Evolutionary conservation across 257 asterid species (phyloP), one percentile per base, ranked within the genome.

Genomic region (Salvia rosmarinus): DNA sequence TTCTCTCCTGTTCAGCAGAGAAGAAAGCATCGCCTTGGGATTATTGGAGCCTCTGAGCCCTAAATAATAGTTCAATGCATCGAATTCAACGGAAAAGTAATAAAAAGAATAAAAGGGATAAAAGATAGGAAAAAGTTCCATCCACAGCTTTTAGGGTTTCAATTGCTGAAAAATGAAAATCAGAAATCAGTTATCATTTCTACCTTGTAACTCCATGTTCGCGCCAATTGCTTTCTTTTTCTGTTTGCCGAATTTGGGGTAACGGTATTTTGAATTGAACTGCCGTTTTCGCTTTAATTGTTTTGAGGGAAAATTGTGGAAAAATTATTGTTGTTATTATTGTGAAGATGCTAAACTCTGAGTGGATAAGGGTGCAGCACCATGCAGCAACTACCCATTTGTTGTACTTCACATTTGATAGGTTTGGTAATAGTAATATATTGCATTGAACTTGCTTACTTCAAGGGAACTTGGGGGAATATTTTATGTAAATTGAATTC

Each of bases 21-120:
- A 83, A 64, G 95, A 74, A 67, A 92, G 91, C 81, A 79, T 62
- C 47, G 84, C 85, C 75, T 83, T 90, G 57, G 97, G 96, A 85
- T 90, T 90, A 67, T 59, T 84, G 2, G 85, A 76, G 56, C 88
- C 88, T 81, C 85, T 86, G 54, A 77, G 85, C 82, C 90, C 96
- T 91, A 77, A 42, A 72, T 37, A 67, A 12, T 13, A 68, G 39
- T 42, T 35, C 30, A 60, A 50, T 9, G 56, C 72, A 63, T 63
- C 43, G 66, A 76, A 62, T 59, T 63, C 42, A 49, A 34, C 25
- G 16, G 46, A 20, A 12, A 63, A 66, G 19, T 0, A 1, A 30
- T n/a, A 25, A 49, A 42, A 47, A 25, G 10, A 6, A 30, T 0
- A 40, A 21, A n/a, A n/a, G n/a, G 23, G 56, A 57, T 23, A 16